Base-by-base conservation (phyloP, 768 basidiomycete genomes). In the Tricholoma furcatifolium region DNA sequence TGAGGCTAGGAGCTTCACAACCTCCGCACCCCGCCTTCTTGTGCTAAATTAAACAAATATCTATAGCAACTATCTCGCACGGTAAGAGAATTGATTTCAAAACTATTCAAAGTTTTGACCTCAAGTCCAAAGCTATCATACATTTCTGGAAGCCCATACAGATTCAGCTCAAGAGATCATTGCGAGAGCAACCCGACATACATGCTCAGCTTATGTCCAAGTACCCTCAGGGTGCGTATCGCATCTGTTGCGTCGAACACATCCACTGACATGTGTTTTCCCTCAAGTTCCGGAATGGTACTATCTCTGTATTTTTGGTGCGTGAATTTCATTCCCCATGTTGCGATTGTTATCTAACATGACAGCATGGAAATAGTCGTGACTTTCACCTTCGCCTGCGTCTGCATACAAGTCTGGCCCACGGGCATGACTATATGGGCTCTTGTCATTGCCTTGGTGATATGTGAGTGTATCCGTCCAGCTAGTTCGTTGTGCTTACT, bases 351-450 rank as follows among this genome's bases (percentile, higher is more conserved):
- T 48, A 12, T 39, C 51, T 49, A 38, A 54, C 41, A 45, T 23
- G n/a, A n/a, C 38, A 27, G 15, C 36, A 21, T 47, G 24, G 14
- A 17, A 14, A 42, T 47, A 76, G 79, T 72, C 45, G 54, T 78
- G 46, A 82, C 82, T 60, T 82, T 87, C 56, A 69, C 80, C 8
- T 84, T 87, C 50, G 82, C 82, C 12, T 74, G 83, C 61, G 58
- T 87, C 15, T 79, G 76, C 40, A 80, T 87, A 30, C 75, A 81
- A 62, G 62, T 84, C 12, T 88, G 84, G 84, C 77, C 81, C n/a
- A 80, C 85, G 11, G 73, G 68, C 59, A 79, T 88, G 74, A 83
- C 84, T 5, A 79, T 87, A 32, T 87, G 85, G 85, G 85, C 83
- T 14, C 71, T 85, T 41, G 60, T 84, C 1, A 67, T 83, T 10